phyloP scores from a whole-genome alignment of 2,329 filamentous ascomycete genomes.

The Emericellopsis cladophorae region DNA sequence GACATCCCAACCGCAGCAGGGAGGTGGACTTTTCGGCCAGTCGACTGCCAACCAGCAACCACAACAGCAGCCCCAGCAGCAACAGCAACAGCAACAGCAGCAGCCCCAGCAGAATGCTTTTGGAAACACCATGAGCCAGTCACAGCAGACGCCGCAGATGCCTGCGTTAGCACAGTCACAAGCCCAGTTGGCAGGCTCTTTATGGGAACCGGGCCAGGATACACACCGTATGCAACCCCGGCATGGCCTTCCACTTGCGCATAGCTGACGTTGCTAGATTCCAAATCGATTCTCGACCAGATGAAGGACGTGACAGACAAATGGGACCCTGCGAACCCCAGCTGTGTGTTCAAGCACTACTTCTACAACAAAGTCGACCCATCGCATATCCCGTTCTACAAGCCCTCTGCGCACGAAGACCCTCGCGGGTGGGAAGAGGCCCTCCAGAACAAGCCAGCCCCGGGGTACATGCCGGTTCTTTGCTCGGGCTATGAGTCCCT shows the following conservation, averaged over 20 bases:
- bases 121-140: conserved; percentile 17
- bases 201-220: conserved; percentile 40
- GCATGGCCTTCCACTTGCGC: not conserved
- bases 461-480: conserved; percentile 65
- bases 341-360: conserved; percentile 69
- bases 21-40: conserved; percentile 15
- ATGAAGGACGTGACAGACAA: conserved; percentile 58
- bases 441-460: conserved; percentile 63
- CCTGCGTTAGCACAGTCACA: conserved; percentile 28
- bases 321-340: conserved; percentile 57
- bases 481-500: conserved; percentile 62
- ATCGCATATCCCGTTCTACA: conserved; percentile 63
- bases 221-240: conserved; percentile 27
- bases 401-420: conserved; percentile 57
- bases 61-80: conserved; percentile 22
- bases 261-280: conserved; percentile 20
- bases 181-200: conserved; percentile 33
- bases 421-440: conserved; percentile 76
- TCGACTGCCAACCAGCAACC: conserved; percentile 16
- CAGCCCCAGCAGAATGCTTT: conserved; percentile 23
- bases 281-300: conserved; percentile 65
- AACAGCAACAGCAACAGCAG: conserved; percentile 19
- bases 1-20: conserved; percentile 12
- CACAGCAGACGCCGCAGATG: conserved; percentile 26
- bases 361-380: conserved; percentile 79